Percentiles rank a stretch among this genome's conserved stretches.
Conservation (phyloP, 2,329 filamentous ascomycete genomes). For the Neophaeococcomyces aloes region DNA sequence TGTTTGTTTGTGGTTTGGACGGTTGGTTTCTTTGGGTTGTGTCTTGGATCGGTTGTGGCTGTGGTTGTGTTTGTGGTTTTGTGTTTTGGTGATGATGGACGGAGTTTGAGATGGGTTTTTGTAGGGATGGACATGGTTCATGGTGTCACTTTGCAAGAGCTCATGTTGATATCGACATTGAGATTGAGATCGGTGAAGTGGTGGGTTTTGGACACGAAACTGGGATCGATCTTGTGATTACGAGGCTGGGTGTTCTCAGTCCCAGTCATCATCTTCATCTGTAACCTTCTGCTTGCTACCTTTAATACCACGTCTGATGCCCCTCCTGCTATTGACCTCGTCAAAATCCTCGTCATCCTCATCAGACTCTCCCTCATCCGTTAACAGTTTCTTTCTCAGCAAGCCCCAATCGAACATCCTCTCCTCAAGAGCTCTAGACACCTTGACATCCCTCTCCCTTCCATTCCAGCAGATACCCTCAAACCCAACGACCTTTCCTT, state of each 20-base stretch:
- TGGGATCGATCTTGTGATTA: too few relatives aligned
- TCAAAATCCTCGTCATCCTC: slow-evolving; percentile 20
- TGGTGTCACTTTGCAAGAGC: too few relatives aligned
- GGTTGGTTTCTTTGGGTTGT: too few relatives aligned
- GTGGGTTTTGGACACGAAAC: too few relatives aligned
- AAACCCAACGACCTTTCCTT: slow-evolving; percentile 38
- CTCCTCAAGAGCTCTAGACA: slow-evolving; percentile 34
- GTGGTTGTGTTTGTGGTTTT: too few relatives aligned
- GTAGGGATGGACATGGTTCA: too few relatives aligned
- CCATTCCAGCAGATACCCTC: slow-evolving; percentile 34
- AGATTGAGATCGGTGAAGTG: too few relatives aligned
- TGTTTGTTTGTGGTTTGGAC: too few relatives aligned
- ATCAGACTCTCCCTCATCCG: slow-evolving; percentile 22
- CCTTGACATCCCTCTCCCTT: slow-evolving; percentile 30
- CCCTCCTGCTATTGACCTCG: slow-evolving; percentile 17
- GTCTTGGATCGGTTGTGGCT: too few relatives aligned
- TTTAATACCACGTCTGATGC: slow-evolving; percentile 27
- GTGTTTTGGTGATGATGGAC: too few relatives aligned
- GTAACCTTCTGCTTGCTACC: slow-evolving; percentile 22
- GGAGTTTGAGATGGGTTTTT: too few relatives aligned
- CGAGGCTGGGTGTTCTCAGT: slow-evolving; percentile 27
- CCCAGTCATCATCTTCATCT: slow-evolving; percentile 38
- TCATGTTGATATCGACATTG: too few relatives aligned
- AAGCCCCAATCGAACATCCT: slow-evolving; percentile 32
- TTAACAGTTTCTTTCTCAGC: slow-evolving; percentile 28